Conservation (phyloP, 176 grass and related monocot genomes). For the Raddia distichophylla region DNA sequence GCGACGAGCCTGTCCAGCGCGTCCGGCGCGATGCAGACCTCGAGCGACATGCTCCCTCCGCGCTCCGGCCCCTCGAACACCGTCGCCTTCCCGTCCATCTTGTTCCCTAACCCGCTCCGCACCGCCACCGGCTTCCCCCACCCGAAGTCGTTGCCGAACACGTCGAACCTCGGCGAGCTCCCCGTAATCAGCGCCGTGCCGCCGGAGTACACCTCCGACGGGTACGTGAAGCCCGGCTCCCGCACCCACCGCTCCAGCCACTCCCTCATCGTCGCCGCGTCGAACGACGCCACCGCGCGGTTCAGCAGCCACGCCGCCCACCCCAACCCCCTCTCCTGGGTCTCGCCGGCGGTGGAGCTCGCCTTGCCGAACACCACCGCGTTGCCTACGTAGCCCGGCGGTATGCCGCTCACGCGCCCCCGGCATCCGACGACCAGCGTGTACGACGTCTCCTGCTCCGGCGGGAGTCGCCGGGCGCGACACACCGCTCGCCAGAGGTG, state of each 20-base stretch:
- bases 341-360: slow-evolving; percentile 17
- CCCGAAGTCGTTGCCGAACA: slow-evolving; percentile 48
- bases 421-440: slow-evolving; percentile 29
- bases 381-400: slow-evolving; percentile 42
- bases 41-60: slow-evolving; percentile 2
- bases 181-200: not conserved
- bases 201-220: not conserved
- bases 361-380: not conserved
- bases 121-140: slow-evolving; percentile 41
- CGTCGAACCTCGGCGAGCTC: slow-evolving; percentile 50
- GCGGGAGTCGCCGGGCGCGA: slow-evolving; percentile 28
- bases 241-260: no score
- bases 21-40: not conserved
- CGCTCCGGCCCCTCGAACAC: not conserved
- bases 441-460: slow-evolving; percentile 22
- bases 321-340: slow-evolving; percentile 7
- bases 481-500: slow-evolving; percentile 40
- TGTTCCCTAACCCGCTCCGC: slow-evolving; percentile 34
- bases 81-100: slow-evolving; percentile 10
- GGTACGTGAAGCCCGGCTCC: no score
- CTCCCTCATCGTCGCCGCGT: not conserved
- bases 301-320: slow-evolving; percentile 29
- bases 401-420: slow-evolving; percentile 2
- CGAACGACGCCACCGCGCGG: slow-evolving; percentile 9
- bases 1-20: slow-evolving; percentile 19